phyloP scores from a whole-genome alignment of 495 filamentous ascomycete species.

The Tuber aestivum region DNA sequence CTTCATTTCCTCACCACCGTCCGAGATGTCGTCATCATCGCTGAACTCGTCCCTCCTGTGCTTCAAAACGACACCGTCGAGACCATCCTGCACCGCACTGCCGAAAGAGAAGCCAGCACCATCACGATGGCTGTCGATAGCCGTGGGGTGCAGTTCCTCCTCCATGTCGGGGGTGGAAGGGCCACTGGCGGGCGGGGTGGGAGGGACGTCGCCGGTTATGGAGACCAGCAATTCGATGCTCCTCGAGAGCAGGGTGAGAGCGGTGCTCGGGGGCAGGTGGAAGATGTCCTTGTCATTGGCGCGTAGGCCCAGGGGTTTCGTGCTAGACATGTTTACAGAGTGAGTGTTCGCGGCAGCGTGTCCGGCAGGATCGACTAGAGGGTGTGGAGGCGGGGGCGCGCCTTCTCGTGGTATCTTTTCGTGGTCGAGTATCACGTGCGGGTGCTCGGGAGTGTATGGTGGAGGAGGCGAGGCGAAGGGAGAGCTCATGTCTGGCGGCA shows the following conservation, averaged over 20 bases:
- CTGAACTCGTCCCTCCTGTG: conserved; percentile 28
- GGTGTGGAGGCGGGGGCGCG: conserved; percentile 33
- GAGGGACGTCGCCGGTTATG: conserved; percentile 65
- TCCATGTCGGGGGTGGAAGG: conserved; percentile 57
- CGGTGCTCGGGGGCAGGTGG: conserved; percentile 62
- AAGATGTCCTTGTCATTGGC: conserved; percentile 56
- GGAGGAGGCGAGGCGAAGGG: conserved; percentile 41
- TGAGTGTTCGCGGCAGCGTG: conserved; percentile 31
- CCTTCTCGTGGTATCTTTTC: conserved; percentile 39
- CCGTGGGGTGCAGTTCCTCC: conserved; percentile 43
- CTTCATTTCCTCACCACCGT: conserved; percentile 44
- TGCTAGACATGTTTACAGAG: conserved; percentile 29
- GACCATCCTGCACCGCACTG: conserved; percentile 34
- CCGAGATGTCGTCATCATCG: conserved; percentile 40
- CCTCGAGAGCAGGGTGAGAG: conserved; percentile 69
- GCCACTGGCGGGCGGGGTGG: conserved; percentile 61
- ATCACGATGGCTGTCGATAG: conserved; percentile 20
- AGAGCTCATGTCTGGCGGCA: conserved; percentile 34
- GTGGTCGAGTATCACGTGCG: conserved; percentile 41
- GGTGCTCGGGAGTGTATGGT: conserved; percentile 39
- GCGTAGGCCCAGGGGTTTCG: conserved; percentile 38
- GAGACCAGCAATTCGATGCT: conserved; percentile 67
- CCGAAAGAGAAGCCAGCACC: conserved; percentile 38
- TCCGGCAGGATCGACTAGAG: conserved; percentile 25
- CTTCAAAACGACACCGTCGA: conserved; percentile 47